A percentile compares a stretch with the other conserved stretches of the same genome.
These are phyloP conservation scores for Cyberlindnera subsufficiens DNA, from an alignment of 805 yeast species.

Conservation along the genomic window DNA sequence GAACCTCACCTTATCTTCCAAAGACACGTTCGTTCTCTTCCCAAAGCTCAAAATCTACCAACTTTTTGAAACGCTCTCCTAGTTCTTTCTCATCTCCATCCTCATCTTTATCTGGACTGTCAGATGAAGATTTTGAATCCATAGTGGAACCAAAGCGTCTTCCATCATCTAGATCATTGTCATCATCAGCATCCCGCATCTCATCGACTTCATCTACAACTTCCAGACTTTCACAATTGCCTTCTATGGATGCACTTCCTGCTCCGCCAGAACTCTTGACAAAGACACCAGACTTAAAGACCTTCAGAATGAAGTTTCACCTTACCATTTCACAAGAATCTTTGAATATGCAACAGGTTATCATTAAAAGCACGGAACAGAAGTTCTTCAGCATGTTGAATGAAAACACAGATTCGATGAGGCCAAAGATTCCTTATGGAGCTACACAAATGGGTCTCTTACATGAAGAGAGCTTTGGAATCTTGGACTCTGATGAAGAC, in stretches of 20 bases:
- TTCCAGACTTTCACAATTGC: conserved; percentile 1
- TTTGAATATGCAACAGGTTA: conserved; percentile 22
- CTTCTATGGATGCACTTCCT: conserved; percentile 24
- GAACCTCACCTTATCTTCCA: conserved; percentile 5
- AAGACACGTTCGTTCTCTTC: conserved; percentile 9
- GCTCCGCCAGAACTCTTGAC: conserved; percentile 40
- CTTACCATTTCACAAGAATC: conserved; percentile 38
- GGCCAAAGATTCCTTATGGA: conserved; percentile 14
- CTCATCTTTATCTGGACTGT: conserved; percentile 18
- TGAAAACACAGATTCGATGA: neutral
- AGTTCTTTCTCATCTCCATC: conserved; percentile 12
- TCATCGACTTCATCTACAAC: conserved; percentile 8
- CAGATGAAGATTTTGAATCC: conserved; percentile 16
- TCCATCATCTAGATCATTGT: neutral
- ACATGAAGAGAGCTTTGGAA: neutral
- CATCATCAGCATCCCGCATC: conserved; percentile 9
- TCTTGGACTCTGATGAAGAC: conserved; percentile 9
- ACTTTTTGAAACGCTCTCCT: conserved; percentile 8
- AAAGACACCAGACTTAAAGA: conserved; percentile 37
- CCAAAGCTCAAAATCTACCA: conserved; percentile 7
- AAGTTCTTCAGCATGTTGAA: conserved; percentile 7
- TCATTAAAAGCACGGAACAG: conserved; percentile 20
- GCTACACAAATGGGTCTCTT: conserved; percentile 1
- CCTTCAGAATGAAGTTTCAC: conserved; percentile 44
- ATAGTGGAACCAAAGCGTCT: neutral